These are phyloP conservation scores for Lactarius hengduanensis DNA, from an alignment of 768 basidiomycete species.

Conservation along the genomic window DNA sequence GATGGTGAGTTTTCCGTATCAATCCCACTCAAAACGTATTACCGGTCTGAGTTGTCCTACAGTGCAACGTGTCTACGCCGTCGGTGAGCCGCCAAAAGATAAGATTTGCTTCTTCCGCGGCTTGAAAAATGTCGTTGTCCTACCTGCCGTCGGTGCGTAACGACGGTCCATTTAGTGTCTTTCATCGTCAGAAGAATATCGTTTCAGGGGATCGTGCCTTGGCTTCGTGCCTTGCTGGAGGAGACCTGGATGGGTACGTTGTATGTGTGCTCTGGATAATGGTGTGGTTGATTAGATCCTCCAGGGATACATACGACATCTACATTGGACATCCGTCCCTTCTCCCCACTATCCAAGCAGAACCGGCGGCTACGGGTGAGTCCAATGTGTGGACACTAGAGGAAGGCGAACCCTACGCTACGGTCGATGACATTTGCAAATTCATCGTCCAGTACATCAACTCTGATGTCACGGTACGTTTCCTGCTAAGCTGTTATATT, in stretches of 20 bases:
- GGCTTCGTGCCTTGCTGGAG: constrained; percentile 68
- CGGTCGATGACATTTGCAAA: background rate
- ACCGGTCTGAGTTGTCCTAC: background rate
- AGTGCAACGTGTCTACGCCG: constrained; percentile 34
- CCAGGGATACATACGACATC: too few relatives aligned
- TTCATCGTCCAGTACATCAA: constrained; percentile 84
- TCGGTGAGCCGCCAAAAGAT: constrained; percentile 33
- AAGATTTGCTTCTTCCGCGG: constrained; percentile 29
- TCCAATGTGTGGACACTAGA: constrained; percentile 15
- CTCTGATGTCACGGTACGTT: constrained; percentile 70
- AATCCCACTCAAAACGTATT: background rate
- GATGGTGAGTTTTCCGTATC: constrained; percentile 29
- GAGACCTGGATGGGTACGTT: constrained; percentile 73
- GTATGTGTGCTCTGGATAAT: background rate
- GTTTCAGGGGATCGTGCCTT: constrained; percentile 55
- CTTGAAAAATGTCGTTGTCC: constrained; percentile 33
- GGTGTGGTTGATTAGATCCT: constrained; percentile 6
- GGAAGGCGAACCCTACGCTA: constrained; percentile 31
- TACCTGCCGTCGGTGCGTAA: constrained; percentile 26
- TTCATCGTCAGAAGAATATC: background rate
- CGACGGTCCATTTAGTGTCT: background rate
- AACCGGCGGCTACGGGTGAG: too few relatives aligned
- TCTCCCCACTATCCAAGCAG: constrained; percentile 46
- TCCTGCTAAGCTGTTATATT: background rate
- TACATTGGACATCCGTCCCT: constrained; percentile 43